Percentiles rank a stretch among this genome's conserved stretches.
phyloP scores from a whole-genome alignment of 164 flowering plant species.

The Vitis cinerea region DNA sequence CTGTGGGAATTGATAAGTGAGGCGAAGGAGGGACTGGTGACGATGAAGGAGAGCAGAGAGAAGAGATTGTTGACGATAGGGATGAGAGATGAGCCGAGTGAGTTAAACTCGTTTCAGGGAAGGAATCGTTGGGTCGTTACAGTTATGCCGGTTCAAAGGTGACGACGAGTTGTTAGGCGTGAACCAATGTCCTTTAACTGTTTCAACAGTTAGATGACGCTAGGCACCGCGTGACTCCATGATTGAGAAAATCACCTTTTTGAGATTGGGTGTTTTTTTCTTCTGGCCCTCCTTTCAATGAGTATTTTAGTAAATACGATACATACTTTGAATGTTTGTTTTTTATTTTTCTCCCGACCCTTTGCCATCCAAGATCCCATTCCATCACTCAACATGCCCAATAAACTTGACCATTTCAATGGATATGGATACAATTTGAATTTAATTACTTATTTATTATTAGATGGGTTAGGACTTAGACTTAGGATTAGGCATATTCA shows the following conservation, averaged over 20 bases:
- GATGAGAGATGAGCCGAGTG: slow-evolving; percentile 12
- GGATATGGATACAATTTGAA: too few species aligned
- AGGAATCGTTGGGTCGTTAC: slow-evolving; percentile 19
- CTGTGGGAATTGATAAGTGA: slow-evolving; percentile 49
- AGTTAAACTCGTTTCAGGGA: slow-evolving; percentile 34
- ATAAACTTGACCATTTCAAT: too few species aligned
- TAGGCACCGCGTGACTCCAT: too few species aligned
- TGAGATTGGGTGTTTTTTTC: neutral
- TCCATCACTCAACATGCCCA: too few species aligned
- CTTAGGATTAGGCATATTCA: too few species aligned
- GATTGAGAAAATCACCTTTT: neutral
- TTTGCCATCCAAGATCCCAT: too few species aligned
- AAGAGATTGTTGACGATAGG: slow-evolving; percentile 11
- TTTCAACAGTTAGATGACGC: neutral
- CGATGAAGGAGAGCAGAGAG: slow-evolving; percentile 18
- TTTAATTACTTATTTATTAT: too few species aligned
- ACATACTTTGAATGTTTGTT: too few species aligned
- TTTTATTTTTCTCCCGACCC: too few species aligned
- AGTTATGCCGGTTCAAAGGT: slow-evolving; percentile 22
- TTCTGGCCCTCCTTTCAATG: neutral
- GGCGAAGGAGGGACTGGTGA: slow-evolving; percentile 28
- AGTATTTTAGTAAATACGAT: too few species aligned
- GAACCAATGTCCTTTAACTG: slow-evolving; percentile 4
- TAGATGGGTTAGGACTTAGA: too few species aligned
- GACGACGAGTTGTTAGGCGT: slow-evolving; percentile 11